Base-by-base conservation (phyloP, 2,329 filamentous ascomycete species). In the Ophiostoma tasmaniense region DNA sequence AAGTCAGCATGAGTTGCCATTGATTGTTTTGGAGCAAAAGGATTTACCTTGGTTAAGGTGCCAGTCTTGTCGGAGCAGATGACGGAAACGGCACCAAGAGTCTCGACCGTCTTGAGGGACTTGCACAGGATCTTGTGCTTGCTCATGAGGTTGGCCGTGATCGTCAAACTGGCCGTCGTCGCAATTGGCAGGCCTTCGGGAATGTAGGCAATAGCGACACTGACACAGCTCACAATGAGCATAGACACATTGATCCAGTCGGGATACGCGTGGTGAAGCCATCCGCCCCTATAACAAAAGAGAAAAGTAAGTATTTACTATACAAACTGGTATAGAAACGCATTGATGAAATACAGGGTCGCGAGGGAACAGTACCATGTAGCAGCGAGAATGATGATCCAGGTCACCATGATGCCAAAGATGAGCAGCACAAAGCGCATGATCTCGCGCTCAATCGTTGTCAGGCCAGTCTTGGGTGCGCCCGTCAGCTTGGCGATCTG, bases 61-160 rank as follows among this genome's bases (percentile, higher is more conserved):
- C 90, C 90, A 0, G 90, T 92, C 80, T 92, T 92, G 76, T 92
- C 90, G 0, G 89, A 91, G 76, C 90, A 91, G 55, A 93, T 88
- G 10, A 91, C 85, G 0, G 88, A 90, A 0, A 92, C 89, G 0
- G 87, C 83, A 0, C 90, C 90, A 0, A 92, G 82, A 0, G 90
- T 92, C 77, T 92, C 90, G 0, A 92, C 89, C 0, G 90, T 92
- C 78, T 91, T 91, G 64, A 93, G 81, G 0, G 88, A 91, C 78
- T 93, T 93, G 85, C 90, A 92, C 10, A 93, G 83, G 61, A 93
- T 87, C 75, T 90, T 89, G 76, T 92, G 89, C 78, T 89, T 88
- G 72, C 83, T 83, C 90, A 93, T 92, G 73, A 90, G 83, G 72
- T 89, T 90, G 25, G 90, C 90, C 1, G 87, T 89, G 70, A 93